Evolutionary conservation across 192 early-diverging fungal species (phyloP).

Genomic region (Linnemannia exigua): DNA sequence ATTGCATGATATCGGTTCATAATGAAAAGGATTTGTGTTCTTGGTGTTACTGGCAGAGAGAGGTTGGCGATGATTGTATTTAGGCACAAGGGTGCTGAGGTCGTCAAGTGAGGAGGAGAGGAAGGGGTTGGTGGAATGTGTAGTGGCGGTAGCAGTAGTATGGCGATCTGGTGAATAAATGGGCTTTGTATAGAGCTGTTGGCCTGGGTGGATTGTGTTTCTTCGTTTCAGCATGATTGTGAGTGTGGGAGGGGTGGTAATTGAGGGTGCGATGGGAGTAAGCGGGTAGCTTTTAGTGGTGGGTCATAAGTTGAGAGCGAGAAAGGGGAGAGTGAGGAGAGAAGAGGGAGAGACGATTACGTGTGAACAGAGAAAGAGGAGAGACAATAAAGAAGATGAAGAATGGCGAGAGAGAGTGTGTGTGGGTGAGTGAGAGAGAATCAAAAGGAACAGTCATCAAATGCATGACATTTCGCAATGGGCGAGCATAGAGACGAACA

Average conservation of each 20-base stretch:
- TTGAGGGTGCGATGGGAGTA: too few species aligned
- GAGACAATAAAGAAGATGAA: background rate
- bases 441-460: background rate
- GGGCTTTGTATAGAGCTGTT: background rate
- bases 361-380: background rate
- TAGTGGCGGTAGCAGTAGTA: background rate
- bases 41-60: background rate
- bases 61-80: background rate
- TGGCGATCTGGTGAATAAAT: background rate
- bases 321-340: background rate
- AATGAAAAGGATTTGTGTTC: constrained; percentile 13
- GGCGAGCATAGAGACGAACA: constrained; percentile 2
- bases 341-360: background rate
- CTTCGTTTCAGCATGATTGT: constrained; percentile 28
- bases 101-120: constrained; percentile 21
- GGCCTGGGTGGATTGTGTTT: constrained; percentile 33
- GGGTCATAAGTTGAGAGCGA: too few species aligned
- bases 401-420: background rate
- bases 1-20: background rate
- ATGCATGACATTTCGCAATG: constrained; percentile 6
- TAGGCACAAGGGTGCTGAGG: background rate
- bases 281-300: background rate
- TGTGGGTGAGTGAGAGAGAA: background rate
- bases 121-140: constrained; percentile 15
- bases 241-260: background rate